A percentile compares a stretch with the other conserved stretches of the same genome.
Evolutionary conservation across 331 rosid species (phyloP).

Genomic region (Saraca asoca): DNA sequence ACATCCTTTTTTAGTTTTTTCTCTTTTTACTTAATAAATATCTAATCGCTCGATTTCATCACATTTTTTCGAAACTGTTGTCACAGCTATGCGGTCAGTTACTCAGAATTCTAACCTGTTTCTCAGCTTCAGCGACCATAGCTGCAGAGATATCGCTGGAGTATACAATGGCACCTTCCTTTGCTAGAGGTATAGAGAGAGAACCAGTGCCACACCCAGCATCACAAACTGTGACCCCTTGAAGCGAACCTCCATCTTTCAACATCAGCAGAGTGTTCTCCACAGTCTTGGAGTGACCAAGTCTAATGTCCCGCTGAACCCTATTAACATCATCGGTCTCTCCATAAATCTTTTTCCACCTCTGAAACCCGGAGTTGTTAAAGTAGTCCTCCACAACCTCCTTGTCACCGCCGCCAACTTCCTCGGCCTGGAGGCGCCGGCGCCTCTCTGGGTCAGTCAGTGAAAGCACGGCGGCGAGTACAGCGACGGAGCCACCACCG

Average conservation of each 20-base stretch:
- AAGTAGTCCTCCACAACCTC: slow-evolving; percentile 93
- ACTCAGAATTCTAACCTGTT: slow-evolving; percentile 44
- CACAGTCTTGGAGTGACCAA: slow-evolving; percentile 86
- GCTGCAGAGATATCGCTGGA: slow-evolving; percentile 88
- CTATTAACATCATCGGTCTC: slow-evolving; percentile 86
- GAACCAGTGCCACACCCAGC: slow-evolving; percentile 96
- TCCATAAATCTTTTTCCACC: slow-evolving; percentile 95
- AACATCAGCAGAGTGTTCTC: slow-evolving; percentile 73
- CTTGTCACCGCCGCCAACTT: slow-evolving; percentile 92
- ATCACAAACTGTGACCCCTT: slow-evolving; percentile 75
- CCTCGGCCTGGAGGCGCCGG: slow-evolving; percentile 76
- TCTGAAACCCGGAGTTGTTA: slow-evolving; percentile 84
- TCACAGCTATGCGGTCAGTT: not conserved
- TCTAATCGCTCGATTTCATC: not conserved
- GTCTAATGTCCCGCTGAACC: slow-evolving; percentile 80
- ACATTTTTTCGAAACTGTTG: not conserved
- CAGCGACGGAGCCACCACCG: slow-evolving; percentile 78
- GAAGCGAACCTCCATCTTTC: slow-evolving; percentile 63
- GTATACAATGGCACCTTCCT: slow-evolving; percentile 69
- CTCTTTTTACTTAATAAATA: too few relatives aligned
- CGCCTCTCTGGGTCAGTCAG: slow-evolving; percentile 82
- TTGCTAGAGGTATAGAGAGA: slow-evolving; percentile 87
- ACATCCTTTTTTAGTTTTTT: too few relatives aligned
- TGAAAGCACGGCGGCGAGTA: slow-evolving; percentile 67
- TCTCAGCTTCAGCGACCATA: slow-evolving; percentile 88